Base-by-base conservation (phyloP, 164 flowering plant species). In the Nymphaea colorata region DNA sequence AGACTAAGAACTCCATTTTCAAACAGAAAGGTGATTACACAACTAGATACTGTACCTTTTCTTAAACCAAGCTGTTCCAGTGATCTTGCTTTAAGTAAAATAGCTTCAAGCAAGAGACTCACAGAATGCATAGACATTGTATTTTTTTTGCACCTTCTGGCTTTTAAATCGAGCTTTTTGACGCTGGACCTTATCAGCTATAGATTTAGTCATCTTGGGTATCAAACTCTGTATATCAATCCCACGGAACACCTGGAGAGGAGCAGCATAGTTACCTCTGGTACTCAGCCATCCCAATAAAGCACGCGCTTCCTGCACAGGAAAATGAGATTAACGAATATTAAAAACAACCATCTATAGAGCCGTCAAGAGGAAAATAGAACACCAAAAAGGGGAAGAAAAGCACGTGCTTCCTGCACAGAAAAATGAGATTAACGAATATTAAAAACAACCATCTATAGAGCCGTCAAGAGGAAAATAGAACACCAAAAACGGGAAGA, bases 231-330 rank as follows among this genome's bases (percentile, higher is more conserved):
- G n/a, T n/a, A n/a, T 80, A 65, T 91, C 96, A 72, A 94, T 94
- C 62, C 99, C 99, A 43, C 90, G 93, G 76, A 91, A 91, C 62
- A 94, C 97, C 76, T 94, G 99, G 82, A 94, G 86, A 17, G 96
- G 90, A 42, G 91, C 93, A 76, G 85, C 89, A 65, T 74, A 82
- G 62, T 90, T 88, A 66, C 96, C 91, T 83, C 75, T 88, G 93
- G 72, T 76, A 90, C 71, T 90, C 96, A 90, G 81, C 76, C 96
- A 80, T 64, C 96, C 96, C 82, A 90, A 66, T 80, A 90, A 79
- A n/a, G 96, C 96, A 77, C 99, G 80, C 36, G 97, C 99, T 88
- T 94, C 99, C 99, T 94, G 78, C 41, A 64, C 4, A 25, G 36
- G 36, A 51, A 44, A 64, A 55, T 4, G 14, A 64, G 61, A 47